phyloP scores from a whole-genome alignment of 2,329 filamentous ascomycete genomes.

The Phyllosticta paracitricarpa region DNA sequence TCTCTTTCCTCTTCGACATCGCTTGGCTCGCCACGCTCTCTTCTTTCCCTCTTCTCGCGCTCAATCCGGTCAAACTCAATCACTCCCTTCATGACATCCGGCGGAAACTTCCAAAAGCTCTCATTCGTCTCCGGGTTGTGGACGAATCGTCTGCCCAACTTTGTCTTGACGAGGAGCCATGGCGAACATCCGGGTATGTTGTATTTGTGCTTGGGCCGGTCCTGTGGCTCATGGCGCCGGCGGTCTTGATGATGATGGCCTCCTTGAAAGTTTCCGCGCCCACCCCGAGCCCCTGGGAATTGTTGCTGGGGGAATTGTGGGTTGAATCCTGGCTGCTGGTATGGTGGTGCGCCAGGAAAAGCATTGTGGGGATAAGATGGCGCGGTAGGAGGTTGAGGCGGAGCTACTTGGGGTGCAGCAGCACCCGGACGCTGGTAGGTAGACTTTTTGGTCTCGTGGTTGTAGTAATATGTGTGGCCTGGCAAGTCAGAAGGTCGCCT shows the following conservation, averaged over 20 bases:
- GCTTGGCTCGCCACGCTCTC: slow-evolving; percentile 35
- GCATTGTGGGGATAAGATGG: not conserved
- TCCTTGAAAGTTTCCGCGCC: slow-evolving; percentile 37
- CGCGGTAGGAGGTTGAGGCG: slow-evolving; percentile 2
- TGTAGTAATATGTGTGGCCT: slow-evolving; percentile 83
- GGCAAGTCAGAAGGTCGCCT: not conserved
- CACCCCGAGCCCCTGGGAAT: slow-evolving; percentile 16
- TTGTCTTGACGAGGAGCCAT: slow-evolving; percentile 91
- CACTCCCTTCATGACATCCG: slow-evolving; percentile 69
- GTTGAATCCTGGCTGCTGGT: slow-evolving; percentile 32
- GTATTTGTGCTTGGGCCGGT: slow-evolving; percentile 72
- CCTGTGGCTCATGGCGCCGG: slow-evolving; percentile 57
- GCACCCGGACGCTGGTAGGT: slow-evolving; percentile 65
- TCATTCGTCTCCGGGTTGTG: slow-evolving; percentile 78
- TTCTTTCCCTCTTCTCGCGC: slow-evolving; percentile 52
- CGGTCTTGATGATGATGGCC: slow-evolving; percentile 51
- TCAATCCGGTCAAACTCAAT: slow-evolving; percentile 61
- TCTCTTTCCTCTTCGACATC: slow-evolving; percentile 23
- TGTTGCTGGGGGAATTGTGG: slow-evolving; percentile 34
- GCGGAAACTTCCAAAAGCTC: slow-evolving; percentile 92
- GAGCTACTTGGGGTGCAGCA: slow-evolving; percentile 15
- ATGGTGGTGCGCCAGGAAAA: slow-evolving; percentile 21
- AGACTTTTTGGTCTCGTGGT: slow-evolving; percentile 70
- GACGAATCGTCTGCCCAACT: slow-evolving; percentile 77
- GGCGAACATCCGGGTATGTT: slow-evolving; percentile 71